Evolutionary conservation across 805 yeast genomes (phyloP).

Genomic region (Wickerhamomyces ciferrii): DNA sequence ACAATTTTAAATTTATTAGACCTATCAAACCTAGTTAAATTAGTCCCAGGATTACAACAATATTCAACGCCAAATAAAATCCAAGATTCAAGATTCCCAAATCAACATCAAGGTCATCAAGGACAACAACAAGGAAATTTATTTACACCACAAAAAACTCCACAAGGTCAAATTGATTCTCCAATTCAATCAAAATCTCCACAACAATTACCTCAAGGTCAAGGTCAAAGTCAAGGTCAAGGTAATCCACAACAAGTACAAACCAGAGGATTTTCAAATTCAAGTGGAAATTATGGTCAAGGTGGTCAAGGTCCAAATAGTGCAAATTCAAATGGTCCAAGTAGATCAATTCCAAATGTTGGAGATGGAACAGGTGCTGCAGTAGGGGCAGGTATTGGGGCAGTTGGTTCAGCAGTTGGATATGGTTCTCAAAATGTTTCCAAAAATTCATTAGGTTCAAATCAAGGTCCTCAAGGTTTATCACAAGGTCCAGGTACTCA

Average conservation of each 20-base stretch:
- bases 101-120: slow-evolving; percentile 7
- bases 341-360: no score
- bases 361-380: background rate
- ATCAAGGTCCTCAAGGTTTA: background rate
- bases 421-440: background rate
- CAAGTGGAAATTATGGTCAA: background rate
- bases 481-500: no score
- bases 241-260: no score
- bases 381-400: slow-evolving; percentile 1
- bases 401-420: slow-evolving; percentile 4
- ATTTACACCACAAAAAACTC: slow-evolving; percentile 22
- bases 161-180: slow-evolving; percentile 8
- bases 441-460: background rate
- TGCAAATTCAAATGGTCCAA: slow-evolving; percentile 1
- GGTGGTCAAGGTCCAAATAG: slow-evolving; percentile 1
- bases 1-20: slow-evolving; percentile 64
- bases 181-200: slow-evolving; percentile 11
- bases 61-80: slow-evolving; percentile 29
- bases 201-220: background rate
- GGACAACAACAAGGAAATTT: slow-evolving; percentile 14
- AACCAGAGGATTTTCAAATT: no score
- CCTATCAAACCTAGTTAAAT: slow-evolving; percentile 27
- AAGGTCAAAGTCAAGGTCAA: background rate
- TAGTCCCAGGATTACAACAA: slow-evolving; percentile 32
- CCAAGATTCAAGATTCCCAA: slow-evolving; percentile 14